Evolutionary conservation across 306 rosid genomes (phyloP).

Genomic region (Vicia villosa): DNA sequence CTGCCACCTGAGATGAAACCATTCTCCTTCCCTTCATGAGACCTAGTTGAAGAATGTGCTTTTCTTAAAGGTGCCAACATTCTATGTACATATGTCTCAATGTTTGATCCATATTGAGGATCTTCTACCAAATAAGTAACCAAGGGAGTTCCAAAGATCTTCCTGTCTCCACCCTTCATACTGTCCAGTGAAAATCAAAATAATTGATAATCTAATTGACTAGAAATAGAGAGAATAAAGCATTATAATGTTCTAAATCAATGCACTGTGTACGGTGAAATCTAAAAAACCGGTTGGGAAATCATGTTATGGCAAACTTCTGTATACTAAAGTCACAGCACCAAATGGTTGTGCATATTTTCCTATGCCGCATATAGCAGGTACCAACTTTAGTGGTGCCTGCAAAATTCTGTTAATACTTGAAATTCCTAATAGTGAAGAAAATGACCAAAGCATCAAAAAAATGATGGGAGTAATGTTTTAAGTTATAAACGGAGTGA

Average conservation of each 20-base stretch:
- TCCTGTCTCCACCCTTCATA: conserved; percentile 65
- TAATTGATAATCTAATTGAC: conserved; percentile 36
- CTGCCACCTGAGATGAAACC: conserved; percentile 57
- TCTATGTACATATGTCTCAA: conserved; percentile 58
- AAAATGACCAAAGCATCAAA: conserved; percentile 15
- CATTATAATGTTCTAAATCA: conserved; percentile 30
- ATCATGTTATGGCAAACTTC: conserved; percentile 24
- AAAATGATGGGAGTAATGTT: conserved; percentile 12
- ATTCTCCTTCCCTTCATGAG: conserved; percentile 69
- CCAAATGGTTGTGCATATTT: conserved; percentile 9
- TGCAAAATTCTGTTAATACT: conserved; percentile 5
- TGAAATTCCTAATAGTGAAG: conserved; percentile 27
- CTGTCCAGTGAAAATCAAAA: conserved; percentile 55
- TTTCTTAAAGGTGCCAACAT: conserved; percentile 74
- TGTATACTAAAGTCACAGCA: conserved; percentile 16
- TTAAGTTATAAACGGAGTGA: conserved; percentile 9
- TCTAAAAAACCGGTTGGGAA: conserved; percentile 23
- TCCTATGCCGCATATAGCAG: conserved; percentile 23
- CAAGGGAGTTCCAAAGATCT: conserved; percentile 85
- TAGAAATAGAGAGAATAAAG: conserved; percentile 25
- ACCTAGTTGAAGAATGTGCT: conserved; percentile 53
- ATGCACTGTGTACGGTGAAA: conserved; percentile 31
- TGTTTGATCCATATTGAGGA: conserved; percentile 58
- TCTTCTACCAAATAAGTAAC: conserved; percentile 73
- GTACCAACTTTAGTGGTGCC: conserved; percentile 35